Base-by-base conservation (phyloP, 1,284 basidiomycete species). In the Ceratobasidium sp. region DNA sequence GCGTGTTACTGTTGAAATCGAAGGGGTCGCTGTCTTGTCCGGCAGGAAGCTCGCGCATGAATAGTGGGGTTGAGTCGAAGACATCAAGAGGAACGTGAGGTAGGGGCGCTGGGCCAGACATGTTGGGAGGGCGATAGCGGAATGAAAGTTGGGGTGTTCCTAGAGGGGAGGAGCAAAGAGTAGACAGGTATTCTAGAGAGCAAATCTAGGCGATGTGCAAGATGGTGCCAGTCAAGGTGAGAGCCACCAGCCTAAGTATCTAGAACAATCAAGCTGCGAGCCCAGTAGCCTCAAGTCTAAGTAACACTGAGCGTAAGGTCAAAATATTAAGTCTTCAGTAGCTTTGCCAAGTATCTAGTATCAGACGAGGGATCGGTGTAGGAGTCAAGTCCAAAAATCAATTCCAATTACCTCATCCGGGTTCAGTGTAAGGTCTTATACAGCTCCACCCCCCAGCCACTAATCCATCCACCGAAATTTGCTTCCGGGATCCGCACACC, bases 11-110 rank as follows among this genome's bases (percentile, higher is more conserved):
- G 9, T 92, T 91, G 27, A 82, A 83, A 14, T 87, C 86, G 8
- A 36, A 17, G 27, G 24, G 36, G 17, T 54, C 50, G 7, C 27
- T 29, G 17, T 57, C 66, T 2, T 57, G 45, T 29, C 54, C 66
- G 14, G 56, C 19, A 0, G 97, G 96, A 24, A 98, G 87, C 48
- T 91, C 88, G 78, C 91, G 91, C 96, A 99, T 99, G 84, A 99
- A 99, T 45, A 99, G 85, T 2, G 98, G 97, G 1, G 90, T 81
- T 5, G 86, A 85, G 76, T 93, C 88, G 62, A 89, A 59, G 14
- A 24, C 33, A 29, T 54, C 53, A 9, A 71, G 2, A 24, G 24
- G 17, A 57, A 31, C 6, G 47, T 17, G 54, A 14, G 53, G n/a
- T 2, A 36, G 53, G n/a, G 66, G 66, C 9, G 24, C 41, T 31